Evolutionary conservation across 2,329 filamentous ascomycete genomes (phyloP).

Genomic region (Pseudogymnoascus sp.): DNA sequence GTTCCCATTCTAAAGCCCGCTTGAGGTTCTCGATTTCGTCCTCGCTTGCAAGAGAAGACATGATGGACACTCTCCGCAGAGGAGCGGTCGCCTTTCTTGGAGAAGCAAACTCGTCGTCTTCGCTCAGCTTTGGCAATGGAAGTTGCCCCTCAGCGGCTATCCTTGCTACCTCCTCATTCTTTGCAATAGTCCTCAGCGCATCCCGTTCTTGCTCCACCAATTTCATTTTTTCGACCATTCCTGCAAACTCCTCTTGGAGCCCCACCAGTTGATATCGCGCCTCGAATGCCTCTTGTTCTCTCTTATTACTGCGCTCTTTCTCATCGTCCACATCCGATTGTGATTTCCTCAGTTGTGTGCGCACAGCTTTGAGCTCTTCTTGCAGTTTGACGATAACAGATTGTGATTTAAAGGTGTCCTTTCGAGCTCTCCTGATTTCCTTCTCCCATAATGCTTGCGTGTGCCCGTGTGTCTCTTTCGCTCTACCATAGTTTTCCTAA

Average conservation of each 20-base stretch:
- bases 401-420: slow-evolving; percentile 69
- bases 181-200: slow-evolving; percentile 60
- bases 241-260: slow-evolving; percentile 58
- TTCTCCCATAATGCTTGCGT: slow-evolving; percentile 65
- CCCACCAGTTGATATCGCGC: slow-evolving; percentile 58
- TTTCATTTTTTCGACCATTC: slow-evolving; percentile 54
- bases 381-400: slow-evolving; percentile 62
- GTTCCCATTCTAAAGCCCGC: slow-evolving; percentile 39
- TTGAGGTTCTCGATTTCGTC: slow-evolving; percentile 38
- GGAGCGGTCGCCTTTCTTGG: slow-evolving; percentile 45
- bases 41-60: slow-evolving; percentile 44
- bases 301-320: slow-evolving; percentile 50
- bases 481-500: slow-evolving; percentile 61
- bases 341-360: slow-evolving; percentile 44
- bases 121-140: slow-evolving; percentile 50
- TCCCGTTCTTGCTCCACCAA: slow-evolving; percentile 67
- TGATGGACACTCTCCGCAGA: slow-evolving; percentile 41
- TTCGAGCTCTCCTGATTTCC: slow-evolving; percentile 60
- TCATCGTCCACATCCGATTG: slow-evolving; percentile 56
- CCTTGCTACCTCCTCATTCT: slow-evolving; percentile 65
- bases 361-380: slow-evolving; percentile 60
- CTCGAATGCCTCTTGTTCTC: slow-evolving; percentile 62
- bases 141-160: slow-evolving; percentile 66
- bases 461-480: slow-evolving; percentile 61
- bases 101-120: slow-evolving; percentile 55